Evolutionary conservation across 352 stramenopile species (phyloP).

Genomic region (Phytophthora vignae): DNA sequence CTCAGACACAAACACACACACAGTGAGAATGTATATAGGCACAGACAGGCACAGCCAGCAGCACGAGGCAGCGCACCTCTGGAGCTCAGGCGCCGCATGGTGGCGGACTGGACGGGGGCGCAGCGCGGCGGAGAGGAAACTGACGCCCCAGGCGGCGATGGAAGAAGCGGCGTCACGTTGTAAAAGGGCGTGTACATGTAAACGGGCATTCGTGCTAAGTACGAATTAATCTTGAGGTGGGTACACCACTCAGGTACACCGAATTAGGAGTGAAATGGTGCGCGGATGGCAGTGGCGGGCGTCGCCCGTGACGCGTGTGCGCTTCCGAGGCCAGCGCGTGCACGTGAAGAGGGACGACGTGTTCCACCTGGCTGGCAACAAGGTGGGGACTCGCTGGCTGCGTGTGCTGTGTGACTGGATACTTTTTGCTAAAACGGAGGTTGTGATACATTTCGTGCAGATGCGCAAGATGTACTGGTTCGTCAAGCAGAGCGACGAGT

Average conservation of each 20-base stretch:
- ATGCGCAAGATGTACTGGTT: conserved; percentile 90
- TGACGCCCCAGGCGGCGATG: background rate
- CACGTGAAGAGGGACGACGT: conserved; percentile 89
- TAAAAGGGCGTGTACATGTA: conserved; percentile 24
- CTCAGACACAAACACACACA: background rate
- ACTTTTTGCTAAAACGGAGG: conserved; percentile 1
- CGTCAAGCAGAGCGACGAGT: conserved; percentile 65
- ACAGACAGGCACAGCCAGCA: background rate
- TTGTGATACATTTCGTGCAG: conserved; percentile 33
- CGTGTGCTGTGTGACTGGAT: background rate
- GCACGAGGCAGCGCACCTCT: conserved; percentile 39
- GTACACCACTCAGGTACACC: background rate
- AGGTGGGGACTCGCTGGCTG: conserved; percentile 42
- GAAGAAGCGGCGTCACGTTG: conserved; percentile 1
- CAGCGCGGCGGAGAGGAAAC: background rate
- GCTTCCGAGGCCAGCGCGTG: conserved; percentile 70
- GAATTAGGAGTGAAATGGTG: background rate
- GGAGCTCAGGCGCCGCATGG: conserved; percentile 68
- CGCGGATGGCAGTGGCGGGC: conserved; percentile 27
- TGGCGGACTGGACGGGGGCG: background rate
- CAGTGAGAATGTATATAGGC: background rate
- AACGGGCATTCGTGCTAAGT: conserved; percentile 21
- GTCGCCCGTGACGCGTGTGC: conserved; percentile 72
- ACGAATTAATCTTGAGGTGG: conserved; percentile 17
- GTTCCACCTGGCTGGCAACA: conserved; percentile 86